Base-by-base conservation (phyloP, 257 asterid species). In the Solanum stenotomum region DNA sequence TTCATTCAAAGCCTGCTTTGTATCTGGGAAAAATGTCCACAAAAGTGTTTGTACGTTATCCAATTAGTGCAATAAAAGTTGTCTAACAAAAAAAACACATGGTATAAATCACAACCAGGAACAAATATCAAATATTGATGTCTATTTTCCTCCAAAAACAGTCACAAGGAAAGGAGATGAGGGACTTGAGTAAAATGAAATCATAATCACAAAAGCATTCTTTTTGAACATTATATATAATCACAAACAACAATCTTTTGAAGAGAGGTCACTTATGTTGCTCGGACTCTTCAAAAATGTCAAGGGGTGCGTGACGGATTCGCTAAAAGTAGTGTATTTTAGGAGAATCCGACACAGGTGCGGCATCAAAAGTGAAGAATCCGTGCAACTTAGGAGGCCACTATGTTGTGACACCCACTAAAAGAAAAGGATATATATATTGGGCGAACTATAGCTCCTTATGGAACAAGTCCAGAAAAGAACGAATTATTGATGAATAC, bases 1-100 rank as follows among this genome's bases (percentile, higher is more conserved):
- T 85, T 91, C 82, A 61, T 20, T 88, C 79, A 97, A 93, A 87
- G 96, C 94, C 91, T 90, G 94, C 87, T 90, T 90, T 74, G 99
- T 95, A 90, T 93, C 99, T 97, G 89, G n/a, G 79, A 56, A 78
- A 84, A 61, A 89, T 71, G 44, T 34, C 68, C 91, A 82, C 46
- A 34, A 52, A 89, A 90, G 75, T 15, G 83, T 88, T 74, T 84
- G 4, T n/a, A 67, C 20, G 78, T 87, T 74, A 75, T 49, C 83
- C 52, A 79, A 72, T 40, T 77, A 88, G 84, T 71, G 87, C 85
- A 46, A 77, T 4, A 56, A 10, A 46, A 27, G 16, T 25, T 8
- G 35, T 78, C 37, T 2, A 78, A 40, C 35, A 15, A 15, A 78
- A 78, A 42, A 10, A 14, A 42, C 65, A 78, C 3, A 78, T 8